phyloP scores from a whole-genome alignment of 257 asterid genomes.

The Marsdenia floribunda region DNA sequence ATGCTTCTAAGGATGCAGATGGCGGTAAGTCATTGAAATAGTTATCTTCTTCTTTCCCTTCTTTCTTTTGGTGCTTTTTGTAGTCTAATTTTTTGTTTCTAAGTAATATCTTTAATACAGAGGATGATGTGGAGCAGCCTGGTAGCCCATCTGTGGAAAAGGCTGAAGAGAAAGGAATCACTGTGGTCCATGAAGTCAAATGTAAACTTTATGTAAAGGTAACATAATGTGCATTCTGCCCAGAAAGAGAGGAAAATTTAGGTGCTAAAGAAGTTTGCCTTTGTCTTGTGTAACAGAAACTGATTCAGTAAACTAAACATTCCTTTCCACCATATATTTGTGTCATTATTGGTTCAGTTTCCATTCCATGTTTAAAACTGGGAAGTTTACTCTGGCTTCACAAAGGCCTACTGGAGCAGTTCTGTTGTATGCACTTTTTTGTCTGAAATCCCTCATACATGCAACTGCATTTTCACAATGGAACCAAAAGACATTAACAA shows the following conservation, averaged over 20 bases:
- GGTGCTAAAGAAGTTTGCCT: neutral
- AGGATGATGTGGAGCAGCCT: slow-evolving; percentile 80
- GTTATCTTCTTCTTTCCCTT: neutral
- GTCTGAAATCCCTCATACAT: neutral
- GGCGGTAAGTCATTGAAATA: slow-evolving; percentile 24
- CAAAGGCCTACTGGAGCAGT: neutral
- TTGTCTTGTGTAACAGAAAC: neutral
- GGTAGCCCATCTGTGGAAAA: slow-evolving; percentile 91
- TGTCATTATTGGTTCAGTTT: neutral
- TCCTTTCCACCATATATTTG: neutral
- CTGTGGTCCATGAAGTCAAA: slow-evolving; percentile 80
- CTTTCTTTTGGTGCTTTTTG: neutral
- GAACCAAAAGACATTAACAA: neutral
- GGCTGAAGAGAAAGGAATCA: slow-evolving; percentile 71
- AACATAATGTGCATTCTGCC: neutral
- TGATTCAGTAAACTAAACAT: neutral
- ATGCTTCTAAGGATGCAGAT: slow-evolving; percentile 29
- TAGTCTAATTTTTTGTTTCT: neutral
- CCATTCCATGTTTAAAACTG: neutral
- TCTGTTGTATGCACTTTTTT: neutral
- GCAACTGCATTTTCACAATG: neutral
- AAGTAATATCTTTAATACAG: slow-evolving; percentile 31
- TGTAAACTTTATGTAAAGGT: slow-evolving; percentile 94
- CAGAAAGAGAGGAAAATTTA: neutral
- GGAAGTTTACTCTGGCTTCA: neutral